Percentiles rank a stretch among this genome's conserved stretches.
Evolutionary conservation across 257 asterid genomes (phyloP).

Genomic region (Solanum acaule): DNA sequence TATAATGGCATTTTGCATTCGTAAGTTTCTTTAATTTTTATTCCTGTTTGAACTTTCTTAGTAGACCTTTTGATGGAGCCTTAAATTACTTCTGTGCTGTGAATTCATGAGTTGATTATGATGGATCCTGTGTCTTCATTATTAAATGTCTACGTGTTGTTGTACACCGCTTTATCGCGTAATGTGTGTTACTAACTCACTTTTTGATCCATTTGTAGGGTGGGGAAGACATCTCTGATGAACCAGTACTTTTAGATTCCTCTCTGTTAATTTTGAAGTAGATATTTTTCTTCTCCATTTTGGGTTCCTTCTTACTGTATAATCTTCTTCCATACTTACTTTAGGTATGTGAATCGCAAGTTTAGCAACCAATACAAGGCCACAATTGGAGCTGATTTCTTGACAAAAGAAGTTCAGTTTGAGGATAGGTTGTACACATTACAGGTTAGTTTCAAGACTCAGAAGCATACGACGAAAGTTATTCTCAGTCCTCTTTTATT

Average conservation of each 20-base stretch:
- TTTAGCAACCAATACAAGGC: slow-evolving; percentile 40
- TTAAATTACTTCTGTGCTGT: neutral
- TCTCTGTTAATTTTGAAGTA: neutral
- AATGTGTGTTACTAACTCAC: neutral
- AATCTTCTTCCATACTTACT: neutral
- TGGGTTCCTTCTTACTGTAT: neutral
- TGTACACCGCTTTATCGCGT: neutral
- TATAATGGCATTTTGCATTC: neutral
- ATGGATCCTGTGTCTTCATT: neutral
- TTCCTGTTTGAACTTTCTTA: neutral
- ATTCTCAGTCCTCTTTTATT: neutral
- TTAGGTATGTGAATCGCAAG: slow-evolving; percentile 36
- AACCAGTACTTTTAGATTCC: slow-evolving; percentile 21
- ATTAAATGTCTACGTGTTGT: neutral
- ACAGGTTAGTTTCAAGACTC: slow-evolving; percentile 14
- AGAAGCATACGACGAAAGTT: neutral
- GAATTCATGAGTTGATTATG: neutral
- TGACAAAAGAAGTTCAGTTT: slow-evolving; percentile 37
- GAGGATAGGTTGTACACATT: slow-evolving; percentile 32
- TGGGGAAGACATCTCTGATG: slow-evolving; percentile 49
- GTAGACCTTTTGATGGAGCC: neutral
- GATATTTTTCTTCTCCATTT: neutral
- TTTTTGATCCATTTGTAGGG: slow-evolving; percentile 17
- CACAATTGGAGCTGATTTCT: slow-evolving; percentile 47
- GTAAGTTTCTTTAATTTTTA: neutral